phyloP scores from a whole-genome alignment of 768 basidiomycete species.

The Lentinula sp. region DNA sequence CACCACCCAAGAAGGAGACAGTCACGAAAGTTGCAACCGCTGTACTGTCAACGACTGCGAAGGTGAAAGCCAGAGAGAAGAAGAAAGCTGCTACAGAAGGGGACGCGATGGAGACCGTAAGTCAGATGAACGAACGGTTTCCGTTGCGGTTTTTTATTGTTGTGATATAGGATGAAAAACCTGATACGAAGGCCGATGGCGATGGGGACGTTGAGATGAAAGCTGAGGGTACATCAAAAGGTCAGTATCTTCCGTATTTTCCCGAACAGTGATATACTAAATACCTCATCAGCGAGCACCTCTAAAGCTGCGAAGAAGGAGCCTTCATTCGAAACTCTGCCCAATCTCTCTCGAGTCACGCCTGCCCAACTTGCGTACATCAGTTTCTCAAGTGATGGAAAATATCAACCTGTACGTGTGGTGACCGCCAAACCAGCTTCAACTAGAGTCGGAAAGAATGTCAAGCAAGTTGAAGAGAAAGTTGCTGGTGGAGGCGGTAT shows the following conservation, averaged over 20 bases:
- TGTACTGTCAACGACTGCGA: slow-evolving; percentile 94
- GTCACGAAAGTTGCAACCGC: slow-evolving; percentile 90
- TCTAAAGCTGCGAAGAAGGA: slow-evolving; percentile 63
- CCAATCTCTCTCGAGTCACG: slow-evolving; percentile 90
- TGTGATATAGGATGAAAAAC: slow-evolving; percentile 43
- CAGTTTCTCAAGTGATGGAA: slow-evolving; percentile 68
- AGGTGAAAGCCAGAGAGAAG: slow-evolving; percentile 93
- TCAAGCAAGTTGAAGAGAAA: slow-evolving; percentile 42
- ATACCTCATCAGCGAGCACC: slow-evolving; percentile 27
- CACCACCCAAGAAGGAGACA: slow-evolving; percentile 89
- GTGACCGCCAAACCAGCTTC: slow-evolving; percentile 46
- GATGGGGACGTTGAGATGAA: slow-evolving; percentile 78
- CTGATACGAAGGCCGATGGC: slow-evolving; percentile 45
- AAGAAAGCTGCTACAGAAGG: slow-evolving; percentile 81
- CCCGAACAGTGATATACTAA: slow-evolving; percentile 40
- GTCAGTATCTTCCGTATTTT: slow-evolving; percentile 51
- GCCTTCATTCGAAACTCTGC: slow-evolving; percentile 64
- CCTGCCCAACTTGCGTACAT: slow-evolving; percentile 85
- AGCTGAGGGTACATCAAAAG: slow-evolving; percentile 47
- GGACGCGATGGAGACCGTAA: slow-evolving; percentile 78
- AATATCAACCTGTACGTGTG: slow-evolving; percentile 87
- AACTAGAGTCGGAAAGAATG: slow-evolving; percentile 27
- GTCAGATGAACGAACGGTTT: slow-evolving; percentile 15
- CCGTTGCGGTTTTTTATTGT: not conserved
- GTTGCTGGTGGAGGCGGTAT: slow-evolving; percentile 85